Evolutionary conservation across 2,329 filamentous ascomycete species (phyloP), one percentile per base, ranked within the genome.

Genomic region (Fusarium sp.): DNA sequence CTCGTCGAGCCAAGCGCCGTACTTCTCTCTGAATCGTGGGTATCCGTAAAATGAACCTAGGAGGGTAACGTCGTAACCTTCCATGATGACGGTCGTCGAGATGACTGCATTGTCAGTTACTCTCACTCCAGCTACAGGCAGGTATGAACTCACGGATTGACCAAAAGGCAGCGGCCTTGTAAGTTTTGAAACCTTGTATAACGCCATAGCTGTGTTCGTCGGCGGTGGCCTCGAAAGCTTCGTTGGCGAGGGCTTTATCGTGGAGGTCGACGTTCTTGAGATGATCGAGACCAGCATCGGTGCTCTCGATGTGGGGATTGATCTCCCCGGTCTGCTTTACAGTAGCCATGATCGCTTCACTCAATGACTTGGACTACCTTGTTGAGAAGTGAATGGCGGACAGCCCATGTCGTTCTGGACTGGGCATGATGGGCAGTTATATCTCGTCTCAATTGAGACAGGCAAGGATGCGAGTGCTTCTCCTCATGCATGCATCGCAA

Each of bases 51-150:
- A 84, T 20, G 80, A 82, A n/a, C 78, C 67, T n/a, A 86, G 73
- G 1, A 86, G 76, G 34, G 82, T 83, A 3, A 82, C 79, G 53
- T 86, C 84, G 73, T 86, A 86, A 5, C 84, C 84, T 63, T 85
- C 84, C 84, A 86, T 86, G 65, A 86, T 79, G 56, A 86, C 80
- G 6, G 82, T 80, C n/a, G 80, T 80, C 15, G 82, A 84, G 57
- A 84, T 81, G 58, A 79, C 79, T n/a, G 2, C 9, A 6, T 4
- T 22, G 40, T 75, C 25, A 74, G 66, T 22, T 24, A 29, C 32
- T 1, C 2, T 10, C 18, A 7, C 11, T 10, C 18, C 9, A 24
- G 29, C 20, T 5, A 18, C 16, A 8, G 16, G 18, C 22, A 16
- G 6, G 22, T 9, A 10, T 8, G 18, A 16, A 77, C 80, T 70